Conservation (phyloP, 371 early-diverging fungal species). For the Rhizopus stolonifer region DNA sequence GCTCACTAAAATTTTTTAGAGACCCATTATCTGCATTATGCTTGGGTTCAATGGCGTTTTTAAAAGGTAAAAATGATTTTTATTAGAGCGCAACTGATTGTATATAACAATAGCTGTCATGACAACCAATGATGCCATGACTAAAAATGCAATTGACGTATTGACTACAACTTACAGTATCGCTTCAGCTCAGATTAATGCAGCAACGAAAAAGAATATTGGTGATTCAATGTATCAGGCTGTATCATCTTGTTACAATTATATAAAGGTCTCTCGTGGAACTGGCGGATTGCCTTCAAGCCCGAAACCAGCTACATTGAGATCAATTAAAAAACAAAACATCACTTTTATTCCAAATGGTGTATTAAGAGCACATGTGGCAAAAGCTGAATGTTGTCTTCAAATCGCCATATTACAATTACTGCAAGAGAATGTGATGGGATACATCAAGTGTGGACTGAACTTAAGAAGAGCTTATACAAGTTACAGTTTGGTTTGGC, state of each 20-base stretch:
- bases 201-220: constrained; percentile 55
- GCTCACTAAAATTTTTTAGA: constrained; percentile 16
- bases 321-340: constrained; percentile 32
- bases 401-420: constrained; percentile 61
- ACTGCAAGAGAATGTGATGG: constrained; percentile 58
- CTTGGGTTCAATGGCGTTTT: constrained; percentile 50
- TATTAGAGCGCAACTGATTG: neutral
- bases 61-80: constrained; percentile 58
- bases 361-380: constrained; percentile 60
- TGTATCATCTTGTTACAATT: constrained; percentile 42
- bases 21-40: constrained; percentile 53
- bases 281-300: constrained; percentile 36
- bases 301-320: constrained; percentile 38
- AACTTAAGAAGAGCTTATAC: constrained; percentile 59
- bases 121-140: constrained; percentile 56
- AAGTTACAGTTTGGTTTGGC: constrained; percentile 55
- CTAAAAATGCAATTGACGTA: constrained; percentile 55
- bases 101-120: constrained; percentile 24
- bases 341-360: constrained; percentile 55
- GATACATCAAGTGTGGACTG: constrained; percentile 65
- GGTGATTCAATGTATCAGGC: constrained; percentile 44
- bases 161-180: constrained; percentile 53
- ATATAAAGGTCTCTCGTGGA: constrained; percentile 46
- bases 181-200: constrained; percentile 60
- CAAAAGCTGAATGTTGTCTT: constrained; percentile 61